Percentiles rank a stretch among this genome's conserved stretches.
phyloP scores from a whole-genome alignment of 148 eudicot genomes.

The Heliosperma pusillum region DNA sequence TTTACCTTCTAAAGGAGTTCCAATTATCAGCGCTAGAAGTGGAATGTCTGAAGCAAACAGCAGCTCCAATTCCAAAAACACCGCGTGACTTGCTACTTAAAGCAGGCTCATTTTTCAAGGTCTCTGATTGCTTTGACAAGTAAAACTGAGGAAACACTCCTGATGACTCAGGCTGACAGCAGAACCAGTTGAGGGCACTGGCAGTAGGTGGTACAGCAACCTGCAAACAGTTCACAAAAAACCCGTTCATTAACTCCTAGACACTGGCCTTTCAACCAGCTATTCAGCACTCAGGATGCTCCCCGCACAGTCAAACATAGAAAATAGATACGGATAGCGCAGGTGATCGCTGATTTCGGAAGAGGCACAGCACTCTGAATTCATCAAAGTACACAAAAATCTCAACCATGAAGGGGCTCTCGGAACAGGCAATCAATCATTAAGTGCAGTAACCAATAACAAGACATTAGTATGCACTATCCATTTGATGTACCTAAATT shows the following conservation, averaged over 20 bases:
- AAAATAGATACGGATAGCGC: background rate
- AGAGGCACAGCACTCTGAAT: no score
- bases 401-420: background rate
- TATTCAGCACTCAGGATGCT: conserved; percentile 1
- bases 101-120: conserved; percentile 29
- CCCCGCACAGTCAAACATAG: background rate
- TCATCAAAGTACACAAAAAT: background rate
- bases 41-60: conserved; percentile 43
- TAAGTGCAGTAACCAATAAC: background rate
- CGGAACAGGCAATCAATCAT: background rate
- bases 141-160: conserved; percentile 76
- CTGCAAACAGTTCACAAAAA: conserved; percentile 32
- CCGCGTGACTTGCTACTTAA: conserved; percentile 41
- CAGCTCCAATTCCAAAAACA: conserved; percentile 79
- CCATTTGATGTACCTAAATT: background rate
- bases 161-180: conserved; percentile 61
- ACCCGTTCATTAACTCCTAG: background rate
- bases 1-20: conserved; percentile 53
- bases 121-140: conserved; percentile 49
- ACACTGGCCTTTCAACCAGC: background rate
- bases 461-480: background rate
- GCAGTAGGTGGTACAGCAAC: conserved; percentile 79
- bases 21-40: conserved; percentile 33
- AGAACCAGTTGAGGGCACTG: conserved; percentile 73
- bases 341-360: no score